These are phyloP conservation scores for Colletotrichum salicis DNA, from an alignment of 2,329 filamentous ascomycete genomes.

Conservation along the genomic window DNA sequence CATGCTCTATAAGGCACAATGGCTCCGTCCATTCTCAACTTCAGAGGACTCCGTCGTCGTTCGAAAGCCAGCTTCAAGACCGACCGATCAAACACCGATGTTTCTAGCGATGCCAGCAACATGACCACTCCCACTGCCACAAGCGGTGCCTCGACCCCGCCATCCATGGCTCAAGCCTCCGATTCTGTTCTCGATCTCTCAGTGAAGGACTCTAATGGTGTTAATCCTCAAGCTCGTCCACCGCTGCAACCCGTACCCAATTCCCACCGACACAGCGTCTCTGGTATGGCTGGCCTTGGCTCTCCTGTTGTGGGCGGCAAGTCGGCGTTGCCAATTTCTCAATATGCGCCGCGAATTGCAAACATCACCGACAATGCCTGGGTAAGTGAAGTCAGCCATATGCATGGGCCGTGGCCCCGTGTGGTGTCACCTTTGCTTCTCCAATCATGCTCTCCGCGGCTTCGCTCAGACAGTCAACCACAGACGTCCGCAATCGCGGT, in stretches of 20 bases:
- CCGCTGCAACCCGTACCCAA: constrained; percentile 50
- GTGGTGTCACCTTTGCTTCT: constrained; percentile 1
- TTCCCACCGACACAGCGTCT: constrained; percentile 71
- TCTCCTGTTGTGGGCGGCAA: constrained; percentile 65
- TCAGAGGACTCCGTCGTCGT: constrained; percentile 79
- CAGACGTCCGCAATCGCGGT: constrained; percentile 3
- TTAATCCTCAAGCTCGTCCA: constrained; percentile 46
- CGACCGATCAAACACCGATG: constrained; percentile 64
- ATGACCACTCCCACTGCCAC: constrained; percentile 71
- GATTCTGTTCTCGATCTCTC: constrained; percentile 74
- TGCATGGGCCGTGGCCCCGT: not conserved
- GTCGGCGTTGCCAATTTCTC: constrained; percentile 72
- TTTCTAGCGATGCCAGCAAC: constrained; percentile 69
- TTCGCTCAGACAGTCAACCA: constrained; percentile 12
- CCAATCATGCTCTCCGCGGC: not conserved
- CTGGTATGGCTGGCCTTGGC: constrained; percentile 70
- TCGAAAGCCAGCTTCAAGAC: constrained; percentile 80
- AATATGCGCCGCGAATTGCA: constrained; percentile 81
- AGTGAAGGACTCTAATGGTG: constrained; percentile 55
- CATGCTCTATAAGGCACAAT: constrained; percentile 48
- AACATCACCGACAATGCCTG: constrained; percentile 86
- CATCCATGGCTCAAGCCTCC: constrained; percentile 75
- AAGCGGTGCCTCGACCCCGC: constrained; percentile 78
- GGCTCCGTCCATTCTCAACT: constrained; percentile 73
- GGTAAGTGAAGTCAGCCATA: constrained; percentile 65